Evolutionary conservation across 139 green algal species (phyloP).

Genomic region (Gonium pectorale): DNA sequence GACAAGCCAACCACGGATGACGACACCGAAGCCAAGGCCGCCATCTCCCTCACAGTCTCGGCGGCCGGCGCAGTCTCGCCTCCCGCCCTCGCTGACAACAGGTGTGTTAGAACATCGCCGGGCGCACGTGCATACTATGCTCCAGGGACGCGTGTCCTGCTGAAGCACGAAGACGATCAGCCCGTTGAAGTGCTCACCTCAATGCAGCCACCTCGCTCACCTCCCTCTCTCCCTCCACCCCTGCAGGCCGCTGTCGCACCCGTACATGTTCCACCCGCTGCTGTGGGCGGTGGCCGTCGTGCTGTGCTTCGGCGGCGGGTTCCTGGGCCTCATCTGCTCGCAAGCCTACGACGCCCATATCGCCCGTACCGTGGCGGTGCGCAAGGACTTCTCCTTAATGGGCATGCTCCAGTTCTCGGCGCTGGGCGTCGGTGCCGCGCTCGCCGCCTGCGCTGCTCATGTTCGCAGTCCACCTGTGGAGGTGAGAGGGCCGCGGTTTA

Average conservation of each 20-base stretch:
- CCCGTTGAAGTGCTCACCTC: background rate
- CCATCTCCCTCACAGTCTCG: too few relatives aligned
- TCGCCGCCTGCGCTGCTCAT: slow-evolving; percentile 20
- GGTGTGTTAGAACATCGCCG: too few relatives aligned
- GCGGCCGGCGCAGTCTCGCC: too few relatives aligned
- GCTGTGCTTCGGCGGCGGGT: slow-evolving; percentile 28
- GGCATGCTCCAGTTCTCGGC: slow-evolving; percentile 33
- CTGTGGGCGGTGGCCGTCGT: slow-evolving; percentile 10
- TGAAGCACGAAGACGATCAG: too few relatives aligned
- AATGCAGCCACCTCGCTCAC: background rate
- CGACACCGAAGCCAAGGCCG: too few relatives aligned
- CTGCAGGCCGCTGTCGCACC: slow-evolving; percentile 7
- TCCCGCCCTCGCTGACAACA: too few relatives aligned
- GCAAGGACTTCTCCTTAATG: slow-evolving; percentile 13
- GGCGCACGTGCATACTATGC: too few relatives aligned
- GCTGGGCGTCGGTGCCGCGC: background rate
- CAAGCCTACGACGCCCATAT: slow-evolving; percentile 6
- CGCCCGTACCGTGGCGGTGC: background rate
- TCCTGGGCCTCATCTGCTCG: slow-evolving; percentile 1
- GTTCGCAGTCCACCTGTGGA: background rate
- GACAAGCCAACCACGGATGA: too few relatives aligned
- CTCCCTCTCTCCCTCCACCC: background rate
- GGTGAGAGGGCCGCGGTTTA: background rate
- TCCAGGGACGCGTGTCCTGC: too few relatives aligned
- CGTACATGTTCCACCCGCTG: slow-evolving; percentile 23